Percentiles rank a stretch among this genome's conserved stretches.
phyloP scores from a whole-genome alignment of 352 stramenopile species.

The Phytophthora podocarpi region DNA sequence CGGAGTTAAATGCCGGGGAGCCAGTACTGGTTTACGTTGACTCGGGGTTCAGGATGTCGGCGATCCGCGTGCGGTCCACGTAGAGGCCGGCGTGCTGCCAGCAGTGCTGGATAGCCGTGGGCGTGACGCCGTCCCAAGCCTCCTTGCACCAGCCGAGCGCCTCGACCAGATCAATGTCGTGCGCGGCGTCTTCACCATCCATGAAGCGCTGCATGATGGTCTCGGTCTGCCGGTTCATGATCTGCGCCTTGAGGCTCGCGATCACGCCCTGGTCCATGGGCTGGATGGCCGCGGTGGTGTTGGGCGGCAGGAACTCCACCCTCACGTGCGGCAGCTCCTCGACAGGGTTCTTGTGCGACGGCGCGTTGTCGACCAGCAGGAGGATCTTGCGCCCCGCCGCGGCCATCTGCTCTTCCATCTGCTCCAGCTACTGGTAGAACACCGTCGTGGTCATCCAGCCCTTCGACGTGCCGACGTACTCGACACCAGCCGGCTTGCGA shows the following conservation, averaged over 20 bases:
- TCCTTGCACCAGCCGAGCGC: too few species aligned
- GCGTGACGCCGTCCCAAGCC: too few species aligned
- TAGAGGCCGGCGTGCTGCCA: too few species aligned
- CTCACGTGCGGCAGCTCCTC: not conserved
- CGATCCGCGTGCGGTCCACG: too few species aligned
- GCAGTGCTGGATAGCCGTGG: too few species aligned
- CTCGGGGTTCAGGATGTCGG: too few species aligned
- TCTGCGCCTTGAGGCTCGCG: not conserved
- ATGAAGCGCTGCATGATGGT: too few species aligned
- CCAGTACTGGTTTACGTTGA: too few species aligned
- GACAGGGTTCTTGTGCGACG: not conserved
- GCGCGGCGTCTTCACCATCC: too few species aligned
- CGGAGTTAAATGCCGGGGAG: too few species aligned
- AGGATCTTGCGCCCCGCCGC: not conserved
- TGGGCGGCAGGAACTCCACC: not conserved
- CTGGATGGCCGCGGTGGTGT: constrained; percentile 3
- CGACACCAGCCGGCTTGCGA: not conserved
- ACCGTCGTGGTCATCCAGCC: constrained; percentile 6
- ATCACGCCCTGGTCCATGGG: constrained; percentile 1
- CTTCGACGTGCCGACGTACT: constrained; percentile 3
- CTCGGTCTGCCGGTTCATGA: too few species aligned
- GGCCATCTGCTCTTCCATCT: not conserved
- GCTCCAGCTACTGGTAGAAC: not conserved
- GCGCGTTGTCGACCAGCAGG: constrained; percentile 2
- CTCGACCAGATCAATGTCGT: too few species aligned